Percentiles rank a stretch among this genome's conserved stretches.
Evolutionary conservation across 257 asterid species (phyloP).

Genomic region (Solanum medicagineum): DNA sequence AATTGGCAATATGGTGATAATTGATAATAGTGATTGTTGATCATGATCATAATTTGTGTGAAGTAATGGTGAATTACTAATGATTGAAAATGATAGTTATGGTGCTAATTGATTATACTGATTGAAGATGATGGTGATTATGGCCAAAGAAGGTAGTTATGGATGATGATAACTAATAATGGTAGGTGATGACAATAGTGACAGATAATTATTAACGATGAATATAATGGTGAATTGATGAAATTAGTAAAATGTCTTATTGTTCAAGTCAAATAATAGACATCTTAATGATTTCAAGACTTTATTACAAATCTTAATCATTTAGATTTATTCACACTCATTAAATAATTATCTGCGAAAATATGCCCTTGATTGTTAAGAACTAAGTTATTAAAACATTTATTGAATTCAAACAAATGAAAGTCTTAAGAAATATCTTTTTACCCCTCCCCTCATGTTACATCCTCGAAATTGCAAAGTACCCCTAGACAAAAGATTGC

Average conservation of each 20-base stretch:
- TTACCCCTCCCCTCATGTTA: background rate
- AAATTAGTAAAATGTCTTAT: background rate
- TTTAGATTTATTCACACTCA: too few relatives aligned
- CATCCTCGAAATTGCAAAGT: too few relatives aligned
- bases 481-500: too few relatives aligned
- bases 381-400: background rate
- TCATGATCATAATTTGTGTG: background rate
- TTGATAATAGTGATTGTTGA: background rate
- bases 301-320: too few relatives aligned
- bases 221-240: background rate
- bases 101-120: background rate
- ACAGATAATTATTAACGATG: background rate
- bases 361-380: too few relatives aligned
- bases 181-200: accelerated
- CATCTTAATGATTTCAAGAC: too few relatives aligned
- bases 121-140: background rate
- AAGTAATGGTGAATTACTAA: background rate
- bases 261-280: too few relatives aligned
- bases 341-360: too few relatives aligned
- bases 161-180: background rate
- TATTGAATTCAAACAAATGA: background rate
- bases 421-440: too few relatives aligned
- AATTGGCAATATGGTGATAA: background rate
- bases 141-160: background rate
- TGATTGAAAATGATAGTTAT: background rate